Percentiles rank a stretch among this genome's conserved stretches.
These are phyloP conservation scores for Diaporthe velutina DNA, from an alignment of 2,329 filamentous ascomycete genomes.

Conservation along the genomic window DNA sequence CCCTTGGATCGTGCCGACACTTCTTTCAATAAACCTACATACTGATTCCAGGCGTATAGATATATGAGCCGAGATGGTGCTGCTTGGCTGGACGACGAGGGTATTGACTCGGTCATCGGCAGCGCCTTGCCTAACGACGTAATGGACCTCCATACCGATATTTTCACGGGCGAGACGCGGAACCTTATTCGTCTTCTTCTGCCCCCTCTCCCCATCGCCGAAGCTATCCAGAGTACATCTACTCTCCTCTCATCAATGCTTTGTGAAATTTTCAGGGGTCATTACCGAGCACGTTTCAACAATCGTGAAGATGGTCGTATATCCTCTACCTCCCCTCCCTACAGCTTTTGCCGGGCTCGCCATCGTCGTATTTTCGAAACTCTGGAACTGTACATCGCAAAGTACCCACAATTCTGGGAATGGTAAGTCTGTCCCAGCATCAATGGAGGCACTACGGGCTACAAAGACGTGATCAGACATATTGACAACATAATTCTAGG, in stretches of 20 bases:
- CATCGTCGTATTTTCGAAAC: conserved; percentile 21
- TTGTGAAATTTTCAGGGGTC: conserved; percentile 24
- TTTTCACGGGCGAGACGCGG: conserved; percentile 15
- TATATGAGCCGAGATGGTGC: conserved; percentile 18
- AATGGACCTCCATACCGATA: conserved; percentile 29
- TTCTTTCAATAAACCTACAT: background rate
- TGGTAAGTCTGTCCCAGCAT: background rate
- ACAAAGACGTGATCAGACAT: background rate
- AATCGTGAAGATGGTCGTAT: background rate
- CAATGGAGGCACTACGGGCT: background rate
- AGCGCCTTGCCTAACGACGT: conserved; percentile 25
- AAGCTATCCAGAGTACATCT: conserved; percentile 4
- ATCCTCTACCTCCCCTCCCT: conserved; percentile 6
- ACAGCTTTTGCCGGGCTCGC: conserved; percentile 32
- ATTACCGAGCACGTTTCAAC: conserved; percentile 20
- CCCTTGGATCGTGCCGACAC: background rate
- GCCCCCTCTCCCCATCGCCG: background rate
- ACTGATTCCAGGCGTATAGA: background rate
- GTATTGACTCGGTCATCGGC: conserved; percentile 18
- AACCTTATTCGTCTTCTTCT: conserved; percentile 19
- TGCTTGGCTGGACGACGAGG: conserved; percentile 22
- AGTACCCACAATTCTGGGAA: conserved; percentile 20
- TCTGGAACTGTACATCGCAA: conserved; percentile 10
- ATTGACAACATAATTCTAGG: background rate
- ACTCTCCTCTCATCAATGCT: conserved; percentile 21